Evolutionary conservation across 2,329 filamentous ascomycete species (phyloP).

Genomic region (Paracoccidioides lutzii): DNA sequence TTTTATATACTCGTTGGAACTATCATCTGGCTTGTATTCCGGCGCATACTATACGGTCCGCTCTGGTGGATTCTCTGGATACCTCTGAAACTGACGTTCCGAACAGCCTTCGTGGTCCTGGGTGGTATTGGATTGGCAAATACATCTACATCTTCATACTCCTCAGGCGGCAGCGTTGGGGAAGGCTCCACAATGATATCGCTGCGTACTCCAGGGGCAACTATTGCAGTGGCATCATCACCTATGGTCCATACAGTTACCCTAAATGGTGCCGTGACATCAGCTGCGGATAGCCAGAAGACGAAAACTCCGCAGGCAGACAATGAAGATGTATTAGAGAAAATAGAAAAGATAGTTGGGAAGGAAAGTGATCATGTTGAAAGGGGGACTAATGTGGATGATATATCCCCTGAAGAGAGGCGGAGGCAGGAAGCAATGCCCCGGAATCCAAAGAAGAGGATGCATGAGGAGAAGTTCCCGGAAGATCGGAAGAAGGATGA

Average conservation of each 20-base stretch:
- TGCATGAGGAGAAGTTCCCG: conserved; percentile 32
- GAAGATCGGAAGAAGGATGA: conserved; percentile 13
- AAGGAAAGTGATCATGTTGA: conserved; percentile 13
- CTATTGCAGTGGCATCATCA: background rate
- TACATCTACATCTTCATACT: background rate
- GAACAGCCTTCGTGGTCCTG: conserved; percentile 44
- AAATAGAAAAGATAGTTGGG: conserved; percentile 30
- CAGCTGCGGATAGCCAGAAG: background rate
- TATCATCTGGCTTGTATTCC: conserved; percentile 72
- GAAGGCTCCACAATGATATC: conserved; percentile 16
- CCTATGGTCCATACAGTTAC: background rate
- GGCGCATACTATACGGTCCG: conserved; percentile 76
- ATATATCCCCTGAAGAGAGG: conserved; percentile 25
- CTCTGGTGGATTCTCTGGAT: conserved; percentile 80
- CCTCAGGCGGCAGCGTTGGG: conserved; percentile 9
- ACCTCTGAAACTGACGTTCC: conserved; percentile 57
- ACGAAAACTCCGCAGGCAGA: background rate
- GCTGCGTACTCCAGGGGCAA: conserved; percentile 5
- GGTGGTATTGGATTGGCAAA: conserved; percentile 15
- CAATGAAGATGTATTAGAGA: conserved; percentile 28
- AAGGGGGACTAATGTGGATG: conserved; percentile 20
- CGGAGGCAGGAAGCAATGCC: conserved; percentile 26
- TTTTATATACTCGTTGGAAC: conserved; percentile 71
- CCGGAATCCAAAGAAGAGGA: conserved; percentile 37
- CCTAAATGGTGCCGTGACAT: background rate